These are phyloP conservation scores for Madurella fahalii DNA, from an alignment of 2,329 filamentous ascomycete genomes.

Conservation along the genomic window DNA sequence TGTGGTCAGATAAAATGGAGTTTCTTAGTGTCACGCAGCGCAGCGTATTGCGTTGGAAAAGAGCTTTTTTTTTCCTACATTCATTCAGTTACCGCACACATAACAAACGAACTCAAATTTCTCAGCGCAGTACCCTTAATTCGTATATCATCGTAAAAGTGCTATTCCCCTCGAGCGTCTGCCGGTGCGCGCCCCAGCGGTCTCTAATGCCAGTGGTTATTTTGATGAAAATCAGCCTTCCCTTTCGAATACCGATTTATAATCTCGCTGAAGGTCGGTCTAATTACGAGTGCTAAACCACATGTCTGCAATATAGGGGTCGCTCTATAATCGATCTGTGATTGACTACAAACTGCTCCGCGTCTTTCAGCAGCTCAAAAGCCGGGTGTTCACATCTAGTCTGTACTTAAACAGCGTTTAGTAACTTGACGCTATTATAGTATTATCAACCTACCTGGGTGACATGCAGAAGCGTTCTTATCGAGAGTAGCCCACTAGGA, in stretches of 20 bases:
- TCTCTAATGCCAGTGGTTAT: not conserved
- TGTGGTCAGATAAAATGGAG: no score
- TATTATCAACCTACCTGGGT: constrained; percentile 9
- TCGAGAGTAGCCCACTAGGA: constrained; percentile 8
- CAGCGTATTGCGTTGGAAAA: no score
- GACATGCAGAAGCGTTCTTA: constrained; percentile 12
- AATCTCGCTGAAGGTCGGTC: constrained; percentile 6
- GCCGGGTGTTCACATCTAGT: not conserved
- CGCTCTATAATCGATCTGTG: constrained; percentile 7
- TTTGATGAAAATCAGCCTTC: constrained; percentile 5
- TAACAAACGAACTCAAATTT: no score
- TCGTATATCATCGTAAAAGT: no score
- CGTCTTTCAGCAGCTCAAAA: constrained; percentile 9
- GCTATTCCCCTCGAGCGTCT: constrained; percentile 20
- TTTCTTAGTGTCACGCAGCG: no score
- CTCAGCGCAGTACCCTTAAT: no score
- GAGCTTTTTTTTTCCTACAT: no score
- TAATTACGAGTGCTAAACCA: constrained; percentile 14
- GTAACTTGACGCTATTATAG: not conserved
- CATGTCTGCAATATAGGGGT: constrained; percentile 16
- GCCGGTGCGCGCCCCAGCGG: not conserved
- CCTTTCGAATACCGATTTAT: not conserved
- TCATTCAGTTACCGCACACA: no score
- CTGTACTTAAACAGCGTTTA: constrained; percentile 6
- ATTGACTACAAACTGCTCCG: constrained; percentile 1